A percentile compares a stretch with the other conserved stretches of the same genome.
Evolutionary conservation across 148 eudicot species (phyloP).

Genomic region (Heliamphora exappendiculata): DNA sequence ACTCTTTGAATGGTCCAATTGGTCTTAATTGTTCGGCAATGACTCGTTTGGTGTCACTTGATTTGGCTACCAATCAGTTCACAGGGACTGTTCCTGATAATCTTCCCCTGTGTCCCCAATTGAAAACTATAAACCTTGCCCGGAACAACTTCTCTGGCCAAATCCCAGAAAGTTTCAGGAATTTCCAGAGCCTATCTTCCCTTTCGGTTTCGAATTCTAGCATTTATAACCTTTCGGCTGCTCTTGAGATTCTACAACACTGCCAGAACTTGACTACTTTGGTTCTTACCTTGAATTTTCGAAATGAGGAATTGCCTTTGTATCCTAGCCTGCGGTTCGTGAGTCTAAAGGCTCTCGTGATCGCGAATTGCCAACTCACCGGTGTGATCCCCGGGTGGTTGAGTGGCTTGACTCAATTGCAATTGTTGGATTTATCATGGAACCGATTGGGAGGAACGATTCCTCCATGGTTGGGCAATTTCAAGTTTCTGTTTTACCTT

Average conservation of each 20-base stretch:
- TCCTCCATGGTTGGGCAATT: constrained; percentile 25
- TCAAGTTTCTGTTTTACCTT: constrained; percentile 21
- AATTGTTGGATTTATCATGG: constrained; percentile 35
- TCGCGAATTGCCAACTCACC: constrained; percentile 25
- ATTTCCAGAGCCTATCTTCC: constrained; percentile 11
- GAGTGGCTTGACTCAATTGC: constrained; percentile 15
- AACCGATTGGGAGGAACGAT: constrained; percentile 19
- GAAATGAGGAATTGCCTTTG: constrained; percentile 12
- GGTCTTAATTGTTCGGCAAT: constrained; percentile 23
- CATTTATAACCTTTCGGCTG: constrained; percentile 18
- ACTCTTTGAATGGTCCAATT: constrained; percentile 21
- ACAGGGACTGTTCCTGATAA: constrained; percentile 19
- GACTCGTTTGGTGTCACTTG: constrained; percentile 25
- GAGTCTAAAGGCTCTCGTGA: constrained; percentile 16
- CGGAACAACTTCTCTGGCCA: constrained; percentile 19
- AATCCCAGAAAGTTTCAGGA: constrained; percentile 22
- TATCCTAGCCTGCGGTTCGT: constrained; percentile 12
- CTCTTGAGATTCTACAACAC: constrained; percentile 20
- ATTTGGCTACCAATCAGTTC: constrained; percentile 22
- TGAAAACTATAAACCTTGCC: constrained; percentile 21
- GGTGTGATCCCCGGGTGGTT: constrained; percentile 29
- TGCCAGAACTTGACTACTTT: constrained; percentile 24
- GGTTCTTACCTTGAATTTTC: constrained; percentile 27
- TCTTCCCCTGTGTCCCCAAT: constrained; percentile 14
- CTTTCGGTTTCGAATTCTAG: constrained; percentile 16